Evolutionary conservation across 2,329 filamentous ascomycete species (phyloP).

Genomic region (Nannizziopsis barbatae): DNA sequence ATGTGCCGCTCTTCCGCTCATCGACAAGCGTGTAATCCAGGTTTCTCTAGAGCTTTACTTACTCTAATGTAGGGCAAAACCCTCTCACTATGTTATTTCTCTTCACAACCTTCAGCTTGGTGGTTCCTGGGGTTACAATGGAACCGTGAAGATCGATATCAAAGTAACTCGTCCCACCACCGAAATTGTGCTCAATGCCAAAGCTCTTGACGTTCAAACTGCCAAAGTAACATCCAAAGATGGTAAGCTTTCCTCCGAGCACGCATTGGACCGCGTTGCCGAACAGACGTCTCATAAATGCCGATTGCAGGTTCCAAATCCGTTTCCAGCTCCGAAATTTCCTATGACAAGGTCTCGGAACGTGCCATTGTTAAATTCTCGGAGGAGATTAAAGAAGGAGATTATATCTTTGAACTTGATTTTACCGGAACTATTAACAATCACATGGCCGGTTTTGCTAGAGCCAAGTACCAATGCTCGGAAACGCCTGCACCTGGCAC

Average conservation of each 20-base stretch:
- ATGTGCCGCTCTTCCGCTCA: slow-evolving; percentile 19
- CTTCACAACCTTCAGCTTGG: slow-evolving; percentile 66
- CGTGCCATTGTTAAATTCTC: slow-evolving; percentile 68
- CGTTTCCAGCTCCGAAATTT: slow-evolving; percentile 52
- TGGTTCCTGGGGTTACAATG: slow-evolving; percentile 70
- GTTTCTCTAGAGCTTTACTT: background rate
- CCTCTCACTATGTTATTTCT: slow-evolving; percentile 73
- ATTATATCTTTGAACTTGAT: slow-evolving; percentile 58
- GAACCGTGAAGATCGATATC: slow-evolving; percentile 68
- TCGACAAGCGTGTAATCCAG: background rate
- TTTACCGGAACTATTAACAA: slow-evolving; percentile 80
- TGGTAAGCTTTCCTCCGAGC: slow-evolving; percentile 18
- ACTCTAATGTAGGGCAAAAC: slow-evolving; percentile 53
- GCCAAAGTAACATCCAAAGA: slow-evolving; percentile 35
- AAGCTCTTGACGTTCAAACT: slow-evolving; percentile 66
- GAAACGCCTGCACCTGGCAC: slow-evolving; percentile 63
- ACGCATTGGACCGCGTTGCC: background rate
- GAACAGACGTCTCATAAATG: slow-evolving; percentile 1
- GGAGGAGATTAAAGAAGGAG: slow-evolving; percentile 55
- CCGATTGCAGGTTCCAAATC: slow-evolving; percentile 14
- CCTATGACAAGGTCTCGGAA: slow-evolving; percentile 74
- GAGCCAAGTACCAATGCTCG: slow-evolving; percentile 81
- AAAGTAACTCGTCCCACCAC: slow-evolving; percentile 60
- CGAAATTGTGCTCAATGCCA: slow-evolving; percentile 71
- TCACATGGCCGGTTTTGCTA: slow-evolving; percentile 86